Evolutionary conservation across 306 rosid species (phyloP).

Genomic region (Pyrus pyrifolia): DNA sequence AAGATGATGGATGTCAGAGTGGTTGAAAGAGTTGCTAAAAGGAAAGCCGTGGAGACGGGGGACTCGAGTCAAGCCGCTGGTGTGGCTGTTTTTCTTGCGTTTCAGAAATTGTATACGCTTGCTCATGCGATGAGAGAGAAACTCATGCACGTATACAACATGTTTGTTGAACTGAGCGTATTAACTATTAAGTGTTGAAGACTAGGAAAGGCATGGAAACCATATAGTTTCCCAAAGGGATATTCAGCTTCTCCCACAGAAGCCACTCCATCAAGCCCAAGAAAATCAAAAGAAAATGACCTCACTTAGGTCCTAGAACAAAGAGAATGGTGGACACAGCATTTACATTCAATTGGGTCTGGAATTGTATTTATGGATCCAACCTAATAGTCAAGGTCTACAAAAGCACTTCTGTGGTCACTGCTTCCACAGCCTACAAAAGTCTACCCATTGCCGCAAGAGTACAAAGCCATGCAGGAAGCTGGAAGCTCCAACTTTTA

Average conservation of each 20-base stretch:
- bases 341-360: neutral
- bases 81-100: neutral
- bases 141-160: no score
- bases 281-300: neutral
- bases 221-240: neutral
- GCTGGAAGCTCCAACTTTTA: neutral
- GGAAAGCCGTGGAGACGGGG: no score
- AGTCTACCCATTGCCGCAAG: neutral
- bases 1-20: no score
- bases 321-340: neutral
- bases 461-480: no score
- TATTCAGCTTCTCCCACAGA: neutral
- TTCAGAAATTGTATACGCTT: neutral
- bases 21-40: no score
- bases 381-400: neutral
- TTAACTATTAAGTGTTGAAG: no score
- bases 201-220: neutral
- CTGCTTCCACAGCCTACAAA: neutral
- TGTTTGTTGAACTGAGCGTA: no score
- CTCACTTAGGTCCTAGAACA: neutral
- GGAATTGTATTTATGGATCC: neutral
- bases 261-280: neutral
- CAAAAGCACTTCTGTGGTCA: neutral
- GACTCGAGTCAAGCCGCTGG: no score
- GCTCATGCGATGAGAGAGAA: neutral